Percentiles rank a stretch among this genome's conserved stretches.
phyloP scores from a whole-genome alignment of 805 yeast species.

The Yarrowia sp. region DNA sequence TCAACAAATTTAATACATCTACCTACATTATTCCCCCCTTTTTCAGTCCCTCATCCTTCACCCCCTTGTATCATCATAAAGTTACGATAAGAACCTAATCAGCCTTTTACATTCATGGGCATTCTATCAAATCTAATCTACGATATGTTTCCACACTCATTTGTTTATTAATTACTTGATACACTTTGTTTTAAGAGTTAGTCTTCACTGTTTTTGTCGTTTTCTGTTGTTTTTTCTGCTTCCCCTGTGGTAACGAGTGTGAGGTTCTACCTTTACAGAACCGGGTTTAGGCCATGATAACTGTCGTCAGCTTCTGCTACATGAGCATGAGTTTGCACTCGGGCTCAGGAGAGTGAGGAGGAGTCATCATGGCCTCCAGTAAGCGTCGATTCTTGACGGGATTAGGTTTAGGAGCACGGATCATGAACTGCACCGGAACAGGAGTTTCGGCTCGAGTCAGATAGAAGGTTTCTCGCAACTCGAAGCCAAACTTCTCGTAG shows the following conservation, averaged over 20 bases:
- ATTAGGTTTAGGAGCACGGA: conserved; percentile 45
- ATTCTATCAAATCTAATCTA: too few species aligned
- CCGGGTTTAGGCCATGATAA: conserved; percentile 32
- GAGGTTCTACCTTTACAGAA: conserved; percentile 9
- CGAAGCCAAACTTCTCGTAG: conserved; percentile 62
- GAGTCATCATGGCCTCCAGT: conserved; percentile 37
- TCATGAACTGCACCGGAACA: conserved; percentile 43
- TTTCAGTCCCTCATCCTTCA: too few species aligned
- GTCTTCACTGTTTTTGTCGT: not conserved
- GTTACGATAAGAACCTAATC: conserved; percentile 25
- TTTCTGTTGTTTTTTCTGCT: not conserved
- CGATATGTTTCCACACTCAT: conserved; percentile 5
- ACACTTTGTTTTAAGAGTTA: not conserved
- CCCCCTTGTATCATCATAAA: not conserved
- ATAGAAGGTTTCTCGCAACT: conserved; percentile 37
- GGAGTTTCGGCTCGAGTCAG: conserved; percentile 40
- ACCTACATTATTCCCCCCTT: too few species aligned
- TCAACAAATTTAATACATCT: too few species aligned
- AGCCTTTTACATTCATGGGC: not conserved
- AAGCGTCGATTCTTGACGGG: conserved; percentile 37
- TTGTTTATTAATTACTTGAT: not conserved
- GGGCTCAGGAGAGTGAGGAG: conserved; percentile 38
- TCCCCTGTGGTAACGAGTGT: conserved; percentile 9
- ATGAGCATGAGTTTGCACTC: conserved; percentile 35
- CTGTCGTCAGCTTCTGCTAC: conserved; percentile 29